phyloP scores from a whole-genome alignment of 2,329 filamentous ascomycete species.

The Fusarium chuoi region DNA sequence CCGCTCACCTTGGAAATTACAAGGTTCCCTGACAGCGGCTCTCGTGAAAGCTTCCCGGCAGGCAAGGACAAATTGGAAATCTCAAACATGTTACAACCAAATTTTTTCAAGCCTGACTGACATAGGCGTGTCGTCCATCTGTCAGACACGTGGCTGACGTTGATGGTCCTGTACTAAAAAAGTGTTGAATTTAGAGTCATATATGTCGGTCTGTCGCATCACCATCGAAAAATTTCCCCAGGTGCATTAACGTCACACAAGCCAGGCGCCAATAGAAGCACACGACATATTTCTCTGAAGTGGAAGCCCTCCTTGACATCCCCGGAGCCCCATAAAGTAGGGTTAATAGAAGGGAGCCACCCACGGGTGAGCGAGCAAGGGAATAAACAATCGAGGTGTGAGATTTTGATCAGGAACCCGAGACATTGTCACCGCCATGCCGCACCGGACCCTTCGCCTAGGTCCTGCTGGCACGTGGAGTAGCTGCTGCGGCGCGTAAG shows the following conservation, averaged over 20 bases:
- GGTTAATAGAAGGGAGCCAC: conserved; percentile 18
- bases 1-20: conserved; percentile 21
- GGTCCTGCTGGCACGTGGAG: conserved; percentile 34
- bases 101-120: neutral
- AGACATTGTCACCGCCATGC: conserved; percentile 45
- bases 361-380: conserved; percentile 21
- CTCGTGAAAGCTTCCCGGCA: conserved; percentile 14
- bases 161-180: conserved; percentile 20
- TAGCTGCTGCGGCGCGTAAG: conserved; percentile 31
- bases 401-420: conserved; percentile 42
- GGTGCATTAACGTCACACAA: conserved; percentile 1
- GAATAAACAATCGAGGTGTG: conserved; percentile 17
- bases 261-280: conserved; percentile 9
- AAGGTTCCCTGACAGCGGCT: conserved; percentile 18
- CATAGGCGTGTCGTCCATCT: conserved; percentile 14
- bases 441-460: conserved; percentile 36
- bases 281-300: conserved; percentile 15
- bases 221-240: conserved; percentile 6
- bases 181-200: conserved; percentile 4
- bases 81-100: conserved; percentile 21
- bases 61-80: conserved; percentile 12
- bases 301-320: conserved; percentile 11
- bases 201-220: conserved; percentile 17
- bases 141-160: conserved; percentile 26
- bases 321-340: conserved; percentile 32